Evolutionary conservation across 2,329 filamentous ascomycete species (phyloP), one percentile per base, ranked within the genome.

Genomic region (Cercospora citrullina): DNA sequence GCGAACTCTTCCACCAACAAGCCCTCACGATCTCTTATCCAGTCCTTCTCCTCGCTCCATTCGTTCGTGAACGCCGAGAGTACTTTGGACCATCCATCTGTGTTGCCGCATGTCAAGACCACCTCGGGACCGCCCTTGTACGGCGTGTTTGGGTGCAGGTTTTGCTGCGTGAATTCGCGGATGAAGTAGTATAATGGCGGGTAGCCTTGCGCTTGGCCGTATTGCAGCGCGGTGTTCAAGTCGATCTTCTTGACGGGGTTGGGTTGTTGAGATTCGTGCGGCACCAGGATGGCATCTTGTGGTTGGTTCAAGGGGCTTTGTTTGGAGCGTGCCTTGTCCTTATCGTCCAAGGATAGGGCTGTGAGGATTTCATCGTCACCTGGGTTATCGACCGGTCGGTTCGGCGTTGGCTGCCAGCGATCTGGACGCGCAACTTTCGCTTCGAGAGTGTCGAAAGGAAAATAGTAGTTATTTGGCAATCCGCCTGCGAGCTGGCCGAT

Each of bases 381-480:
- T 2, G 84, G 79, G 30, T 82, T 81, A 72, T 85, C 82, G 63
- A 84, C 75, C 30, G 87, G 87, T 58, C 84, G 81, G 77, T 90
- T 91, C 42, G 88, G 86, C 10, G 89, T 89, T 1, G 90, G 90
- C 36, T 86, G 84, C 85, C 91, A 95, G 79, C 93, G 87, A 71
- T 90, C 84, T 7, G 92, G 89, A 69, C 87, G 86, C 33, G 92
- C 92, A 69, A 90, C 87, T 72, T 90, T 89, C 48, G 93, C 92
- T 80, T 96, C 92, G 70, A 97, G 87, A 0, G 93, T 95, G 75
- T 97, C 93, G 80, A 91, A 97, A 8, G 94, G 94, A 76, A 97
- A 97, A 81, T 92, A 92, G 67, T 86, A 86, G 45, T 90, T 84
- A 79, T 95, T 90, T 16, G 94, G 94, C 23, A 96, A 86, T 68